Conservation (phyloP, 1,284 basidiomycete species). For the Melampsora abietis-canadensis region DNA sequence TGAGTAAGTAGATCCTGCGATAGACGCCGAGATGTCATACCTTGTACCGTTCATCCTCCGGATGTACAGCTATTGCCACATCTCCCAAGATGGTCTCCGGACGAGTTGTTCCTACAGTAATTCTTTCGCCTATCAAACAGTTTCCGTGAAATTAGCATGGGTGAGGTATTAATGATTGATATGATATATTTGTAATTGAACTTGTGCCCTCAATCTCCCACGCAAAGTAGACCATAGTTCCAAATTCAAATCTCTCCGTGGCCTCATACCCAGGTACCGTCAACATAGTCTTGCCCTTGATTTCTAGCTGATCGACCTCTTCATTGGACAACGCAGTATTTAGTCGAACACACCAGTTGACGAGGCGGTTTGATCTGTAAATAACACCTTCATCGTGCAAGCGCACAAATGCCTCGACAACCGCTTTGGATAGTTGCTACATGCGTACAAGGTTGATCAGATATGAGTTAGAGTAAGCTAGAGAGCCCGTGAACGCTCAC, state of each 20-base stretch:
- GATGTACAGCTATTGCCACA: slow-evolving; percentile 95
- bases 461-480: slow-evolving; percentile 17
- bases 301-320: slow-evolving; percentile 91
- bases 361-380: slow-evolving; percentile 93
- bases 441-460: not conserved
- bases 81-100: slow-evolving; percentile 99
- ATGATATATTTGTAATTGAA: slow-evolving; percentile 51
- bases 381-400: slow-evolving; percentile 89
- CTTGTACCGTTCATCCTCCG: slow-evolving; percentile 86
- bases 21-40: slow-evolving; percentile 45
- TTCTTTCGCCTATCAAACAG: slow-evolving; percentile 68
- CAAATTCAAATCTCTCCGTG: slow-evolving; percentile 96
- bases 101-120: slow-evolving; percentile 93
- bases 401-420: slow-evolving; percentile 84
- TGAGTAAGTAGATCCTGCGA: not conserved
- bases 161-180: too few relatives aligned
- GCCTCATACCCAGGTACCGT: slow-evolving; percentile 88
- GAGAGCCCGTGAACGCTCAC: slow-evolving; percentile 56
- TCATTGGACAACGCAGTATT: slow-evolving; percentile 96
- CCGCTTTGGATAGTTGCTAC: slow-evolving; percentile 75
- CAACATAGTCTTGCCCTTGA: slow-evolving; percentile 82
- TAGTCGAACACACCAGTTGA: slow-evolving; percentile 96
- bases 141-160: too few relatives aligned
- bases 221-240: slow-evolving; percentile 90
- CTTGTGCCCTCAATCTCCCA: slow-evolving; percentile 84